Conservation (phyloP, 306 rosid species). For the Quillaja saponaria region DNA sequence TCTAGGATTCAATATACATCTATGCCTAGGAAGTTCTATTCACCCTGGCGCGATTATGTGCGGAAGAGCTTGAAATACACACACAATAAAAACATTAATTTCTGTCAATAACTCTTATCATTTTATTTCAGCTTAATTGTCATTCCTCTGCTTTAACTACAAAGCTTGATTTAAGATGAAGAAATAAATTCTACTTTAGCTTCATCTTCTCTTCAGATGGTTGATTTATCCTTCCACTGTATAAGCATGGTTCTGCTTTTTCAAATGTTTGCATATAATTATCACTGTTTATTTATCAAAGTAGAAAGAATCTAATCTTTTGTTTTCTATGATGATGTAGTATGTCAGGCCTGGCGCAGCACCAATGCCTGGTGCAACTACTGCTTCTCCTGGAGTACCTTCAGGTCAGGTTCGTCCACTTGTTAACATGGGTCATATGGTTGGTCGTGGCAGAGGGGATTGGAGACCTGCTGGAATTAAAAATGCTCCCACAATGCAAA, state of each 20-base stretch:
- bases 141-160: background rate
- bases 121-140: too few relatives aligned
- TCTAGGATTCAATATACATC: too few relatives aligned
- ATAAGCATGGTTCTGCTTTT: conserved; percentile 12
- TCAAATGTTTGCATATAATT: conserved; percentile 22
- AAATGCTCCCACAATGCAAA: conserved; percentile 58
- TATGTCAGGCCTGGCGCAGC: conserved; percentile 99
- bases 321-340: conserved; percentile 44
- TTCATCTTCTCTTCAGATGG: conserved; percentile 8
- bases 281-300: conserved; percentile 16
- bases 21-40: too few relatives aligned
- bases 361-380: conserved; percentile 60
- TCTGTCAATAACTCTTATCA: too few relatives aligned
- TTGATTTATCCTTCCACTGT: conserved; percentile 16
- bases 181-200: conserved; percentile 9
- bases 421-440: conserved; percentile 52
- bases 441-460: conserved; percentile 97
- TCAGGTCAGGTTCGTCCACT: conserved; percentile 89
- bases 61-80: too few relatives aligned
- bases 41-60: too few relatives aligned
- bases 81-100: too few relatives aligned
- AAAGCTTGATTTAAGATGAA: conserved; percentile 10
- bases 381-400: conserved; percentile 71
- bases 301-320: conserved; percentile 18
- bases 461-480: conserved; percentile 91